phyloP scores from a whole-genome alignment of 495 filamentous ascomycete species.

The Talaromyces wortmannii region DNA sequence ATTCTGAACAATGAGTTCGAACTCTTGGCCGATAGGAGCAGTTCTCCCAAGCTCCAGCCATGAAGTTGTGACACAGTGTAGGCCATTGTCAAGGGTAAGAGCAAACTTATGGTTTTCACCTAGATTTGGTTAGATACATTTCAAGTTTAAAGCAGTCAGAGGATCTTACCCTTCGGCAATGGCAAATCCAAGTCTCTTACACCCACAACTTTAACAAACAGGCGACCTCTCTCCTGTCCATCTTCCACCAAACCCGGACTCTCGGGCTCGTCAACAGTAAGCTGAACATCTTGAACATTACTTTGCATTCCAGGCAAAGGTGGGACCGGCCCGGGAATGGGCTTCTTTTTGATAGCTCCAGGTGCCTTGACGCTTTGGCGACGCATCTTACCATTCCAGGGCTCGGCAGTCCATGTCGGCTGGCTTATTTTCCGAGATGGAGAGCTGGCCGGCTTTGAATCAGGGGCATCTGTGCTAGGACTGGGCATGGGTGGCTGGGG shows the following conservation, averaged over 20 bases:
- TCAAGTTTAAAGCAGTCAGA: neutral
- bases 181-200: slow-evolving; percentile 93
- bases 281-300: slow-evolving; percentile 54
- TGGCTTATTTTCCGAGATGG: slow-evolving; percentile 55
- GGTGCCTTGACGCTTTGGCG: slow-evolving; percentile 58
- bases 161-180: slow-evolving; percentile 71
- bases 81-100: slow-evolving; percentile 90
- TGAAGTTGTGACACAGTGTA: slow-evolving; percentile 94
- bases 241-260: slow-evolving; percentile 55
- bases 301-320: slow-evolving; percentile 86
- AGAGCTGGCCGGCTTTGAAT: slow-evolving; percentile 57
- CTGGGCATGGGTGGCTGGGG: slow-evolving; percentile 34
- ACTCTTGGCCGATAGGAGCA: slow-evolving; percentile 96
- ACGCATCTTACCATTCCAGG: slow-evolving; percentile 79
- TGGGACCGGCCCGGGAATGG: slow-evolving; percentile 57
- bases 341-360: slow-evolving; percentile 56
- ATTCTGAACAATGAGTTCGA: slow-evolving; percentile 93
- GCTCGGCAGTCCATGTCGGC: slow-evolving; percentile 91
- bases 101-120: slow-evolving; percentile 89
- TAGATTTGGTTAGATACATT: slow-evolving; percentile 31
- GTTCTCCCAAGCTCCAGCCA: slow-evolving; percentile 91
- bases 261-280: slow-evolving; percentile 58
- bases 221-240: slow-evolving; percentile 78
- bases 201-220: slow-evolving; percentile 96
- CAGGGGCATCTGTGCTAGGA: slow-evolving; percentile 44